Base-by-base conservation (phyloP, 257 asterid species). In the Fraxinus excelsior region DNA sequence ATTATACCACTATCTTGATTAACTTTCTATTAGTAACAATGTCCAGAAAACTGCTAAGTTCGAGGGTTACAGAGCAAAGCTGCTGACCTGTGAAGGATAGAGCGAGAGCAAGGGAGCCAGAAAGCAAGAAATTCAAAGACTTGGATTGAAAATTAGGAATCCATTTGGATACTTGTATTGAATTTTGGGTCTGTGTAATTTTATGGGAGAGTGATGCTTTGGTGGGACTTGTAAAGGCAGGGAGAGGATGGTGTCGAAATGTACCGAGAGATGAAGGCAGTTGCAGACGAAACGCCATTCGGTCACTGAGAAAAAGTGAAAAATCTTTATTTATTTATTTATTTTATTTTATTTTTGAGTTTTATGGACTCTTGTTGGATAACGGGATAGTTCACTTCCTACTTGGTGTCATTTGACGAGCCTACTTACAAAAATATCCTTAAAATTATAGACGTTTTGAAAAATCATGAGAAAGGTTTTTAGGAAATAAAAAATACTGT, bases 71-170 rank as follows among this genome's bases (percentile, higher is more conserved):
- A 23, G 37, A 64, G 40, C 16, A 1, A 18, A 65, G 38, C 42
- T 23, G 69, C 84, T 78, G 37, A 91, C 98, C 97, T 12, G 96
- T 65, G 66, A 92, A 82, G 60, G 96, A 87, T 2, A 92, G 74
- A 29, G 93, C 86, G 34, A 94, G 90, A 74, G 96, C 91, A 29
- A 94, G 87, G 74, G 97, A 82, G 74, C 91, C 90, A 13, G 97
- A 87, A 5, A 95, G 77, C 74, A 91, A 79, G 82, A 84, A 75
- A 79, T 83, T 91, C 86, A 83, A 34, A 31, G 93, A 67, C 65
- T 87, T 91, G 84, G 94, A 85, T 34, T 84, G 79, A 74, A 86
- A 23, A 75, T 83, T 77, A 32, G 92, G 78, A 72, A 80, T 79
- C 85, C 89, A 84, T 80, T 82, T 77, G 64, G 86, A 75, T 68